Evolutionary conservation across 495 filamentous ascomycete genomes (phyloP).

Genomic region (Amphirosellinia nigrospora): DNA sequence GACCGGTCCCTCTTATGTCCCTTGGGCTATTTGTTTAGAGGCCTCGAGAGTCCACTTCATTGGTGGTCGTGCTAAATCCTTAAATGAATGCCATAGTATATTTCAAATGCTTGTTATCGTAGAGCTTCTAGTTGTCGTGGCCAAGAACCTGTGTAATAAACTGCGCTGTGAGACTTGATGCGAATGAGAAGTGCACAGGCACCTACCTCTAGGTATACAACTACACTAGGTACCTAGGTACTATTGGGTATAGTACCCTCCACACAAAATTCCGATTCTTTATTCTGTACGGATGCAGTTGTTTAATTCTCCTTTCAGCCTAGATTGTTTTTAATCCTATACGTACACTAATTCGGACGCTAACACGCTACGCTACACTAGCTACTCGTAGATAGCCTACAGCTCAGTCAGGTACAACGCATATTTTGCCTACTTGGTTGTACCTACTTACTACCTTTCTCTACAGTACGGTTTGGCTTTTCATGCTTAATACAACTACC

Average conservation of each 20-base stretch:
- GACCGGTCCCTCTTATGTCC: background rate
- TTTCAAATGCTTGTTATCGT: constrained; percentile 9
- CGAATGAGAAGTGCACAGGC: background rate
- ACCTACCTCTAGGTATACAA: background rate
- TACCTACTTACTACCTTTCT: too few relatives aligned
- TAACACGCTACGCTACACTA: too few relatives aligned
- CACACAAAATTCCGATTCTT: background rate
- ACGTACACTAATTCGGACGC: too few relatives aligned
- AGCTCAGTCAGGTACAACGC: background rate
- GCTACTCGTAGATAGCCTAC: background rate
- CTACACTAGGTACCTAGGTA: background rate
- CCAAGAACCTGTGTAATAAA: background rate
- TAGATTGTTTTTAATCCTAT: background rate
- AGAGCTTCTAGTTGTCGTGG: background rate
- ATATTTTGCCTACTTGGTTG: background rate
- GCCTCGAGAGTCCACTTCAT: background rate
- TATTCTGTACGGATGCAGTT: background rate
- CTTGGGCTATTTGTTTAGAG: background rate
- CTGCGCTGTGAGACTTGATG: background rate
- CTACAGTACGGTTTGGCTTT: too few relatives aligned
- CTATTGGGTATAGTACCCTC: background rate
- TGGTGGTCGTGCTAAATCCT: background rate
- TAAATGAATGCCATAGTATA: background rate
- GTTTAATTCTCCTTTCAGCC: background rate
- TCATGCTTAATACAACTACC: too few relatives aligned